Evolutionary conservation across 169 alveolate genomes (phyloP).

Genomic region (Cryptosporidium meleagridis): DNA sequence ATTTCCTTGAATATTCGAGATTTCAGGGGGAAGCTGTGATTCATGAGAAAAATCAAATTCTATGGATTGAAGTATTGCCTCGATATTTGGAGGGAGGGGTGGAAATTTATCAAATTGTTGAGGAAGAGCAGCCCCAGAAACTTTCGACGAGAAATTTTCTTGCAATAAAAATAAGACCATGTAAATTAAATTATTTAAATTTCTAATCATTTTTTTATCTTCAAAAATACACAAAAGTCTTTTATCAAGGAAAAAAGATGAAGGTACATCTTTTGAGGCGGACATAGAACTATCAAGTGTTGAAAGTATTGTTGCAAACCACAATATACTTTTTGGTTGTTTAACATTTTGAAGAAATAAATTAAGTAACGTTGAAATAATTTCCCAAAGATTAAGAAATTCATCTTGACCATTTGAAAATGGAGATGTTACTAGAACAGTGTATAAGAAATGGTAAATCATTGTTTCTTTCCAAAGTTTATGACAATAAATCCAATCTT

Average conservation of each 20-base stretch:
- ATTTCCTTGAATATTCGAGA: background rate
- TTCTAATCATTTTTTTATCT: slow-evolving; percentile 29
- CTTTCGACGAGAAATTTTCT: slow-evolving; percentile 31
- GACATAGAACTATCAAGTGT: slow-evolving; percentile 61
- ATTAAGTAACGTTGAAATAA: slow-evolving; percentile 21
- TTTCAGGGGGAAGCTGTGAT: background rate
- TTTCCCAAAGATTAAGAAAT: slow-evolving; percentile 26
- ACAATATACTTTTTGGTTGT: slow-evolving; percentile 66
- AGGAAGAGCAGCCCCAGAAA: slow-evolving; percentile 26
- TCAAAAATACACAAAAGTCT: slow-evolving; percentile 16
- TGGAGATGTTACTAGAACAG: slow-evolving; percentile 10
- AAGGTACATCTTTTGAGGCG: slow-evolving; percentile 6
- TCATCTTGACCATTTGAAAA: slow-evolving; percentile 15
- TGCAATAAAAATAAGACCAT: slow-evolving; percentile 47
- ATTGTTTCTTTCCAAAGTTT: slow-evolving; percentile 56
- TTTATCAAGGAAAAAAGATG: slow-evolving; percentile 36
- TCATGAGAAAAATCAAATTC: slow-evolving; percentile 11
- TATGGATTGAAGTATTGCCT: slow-evolving; percentile 66
- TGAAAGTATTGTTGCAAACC: slow-evolving; percentile 70
- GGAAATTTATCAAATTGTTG: slow-evolving; percentile 45
- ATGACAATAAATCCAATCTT: background rate
- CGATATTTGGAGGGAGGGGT: slow-evolving; percentile 69
- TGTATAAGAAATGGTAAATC: slow-evolving; percentile 46
- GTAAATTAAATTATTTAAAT: slow-evolving; percentile 32
- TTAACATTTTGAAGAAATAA: slow-evolving; percentile 28